A percentile compares a stretch with the other conserved stretches of the same genome.
Conservation (phyloP, 129 eudicot genomes). For the Artemisia tridentata region DNA sequence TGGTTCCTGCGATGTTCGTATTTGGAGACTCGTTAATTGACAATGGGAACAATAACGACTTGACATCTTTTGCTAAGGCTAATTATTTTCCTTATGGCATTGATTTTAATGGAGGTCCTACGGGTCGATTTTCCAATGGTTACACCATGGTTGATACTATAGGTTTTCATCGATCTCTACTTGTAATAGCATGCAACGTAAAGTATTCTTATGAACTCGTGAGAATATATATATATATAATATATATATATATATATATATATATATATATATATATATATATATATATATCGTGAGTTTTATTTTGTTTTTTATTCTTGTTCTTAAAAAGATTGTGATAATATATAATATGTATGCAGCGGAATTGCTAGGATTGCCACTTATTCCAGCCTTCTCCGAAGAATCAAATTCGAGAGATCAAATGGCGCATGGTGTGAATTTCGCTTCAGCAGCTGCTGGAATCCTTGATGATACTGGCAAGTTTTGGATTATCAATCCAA, state of each 20-base stretch:
- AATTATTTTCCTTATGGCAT: slow-evolving; percentile 90
- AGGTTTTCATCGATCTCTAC: slow-evolving; percentile 36
- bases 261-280: too few relatives aligned
- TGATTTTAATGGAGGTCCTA: slow-evolving; percentile 71
- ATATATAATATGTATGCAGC: slow-evolving; percentile 45
- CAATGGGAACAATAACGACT: slow-evolving; percentile 78
- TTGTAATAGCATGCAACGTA: too few relatives aligned
- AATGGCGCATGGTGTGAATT: slow-evolving; percentile 74
- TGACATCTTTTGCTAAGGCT: slow-evolving; percentile 82
- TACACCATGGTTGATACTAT: slow-evolving; percentile 87
- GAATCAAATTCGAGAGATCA: slow-evolving; percentile 50
- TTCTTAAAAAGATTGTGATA: too few relatives aligned
- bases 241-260: too few relatives aligned
- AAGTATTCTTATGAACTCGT: too few relatives aligned
- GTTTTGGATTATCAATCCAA: too few relatives aligned
- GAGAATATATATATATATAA: too few relatives aligned
- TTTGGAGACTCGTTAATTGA: slow-evolving; percentile 91
- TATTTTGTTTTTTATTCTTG: too few relatives aligned
- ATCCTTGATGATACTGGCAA: slow-evolving; percentile 78
- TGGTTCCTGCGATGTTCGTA: slow-evolving; percentile 83
- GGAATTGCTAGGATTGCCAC: slow-evolving; percentile 67
- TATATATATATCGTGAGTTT: too few relatives aligned
- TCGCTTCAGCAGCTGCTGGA: slow-evolving; percentile 97
- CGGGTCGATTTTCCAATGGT: slow-evolving; percentile 88
- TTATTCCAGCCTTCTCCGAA: slow-evolving; percentile 67